Percentiles rank a stretch among this genome's conserved stretches.
Evolutionary conservation across 768 basidiomycete genomes (phyloP).

Genomic region (Infundibulicybe gibba): DNA sequence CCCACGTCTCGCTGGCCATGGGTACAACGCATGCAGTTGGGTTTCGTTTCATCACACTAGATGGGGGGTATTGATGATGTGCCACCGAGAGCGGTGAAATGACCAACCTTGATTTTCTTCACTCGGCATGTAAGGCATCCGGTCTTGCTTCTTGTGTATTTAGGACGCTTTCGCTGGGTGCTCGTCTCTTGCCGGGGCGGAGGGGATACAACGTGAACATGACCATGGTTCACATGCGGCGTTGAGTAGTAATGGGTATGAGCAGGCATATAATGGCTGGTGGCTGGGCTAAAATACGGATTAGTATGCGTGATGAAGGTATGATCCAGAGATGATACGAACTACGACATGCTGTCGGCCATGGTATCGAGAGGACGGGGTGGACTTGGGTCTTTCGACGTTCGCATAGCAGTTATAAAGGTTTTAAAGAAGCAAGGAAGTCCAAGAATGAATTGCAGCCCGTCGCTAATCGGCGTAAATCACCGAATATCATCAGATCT

Average conservation of each 20-base stretch:
- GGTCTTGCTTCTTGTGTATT: constrained; percentile 93
- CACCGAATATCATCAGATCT: constrained; percentile 63
- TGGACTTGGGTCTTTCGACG: constrained; percentile 30
- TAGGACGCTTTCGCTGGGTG: constrained; percentile 72
- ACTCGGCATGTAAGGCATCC: constrained; percentile 92
- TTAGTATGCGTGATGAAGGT: constrained; percentile 11
- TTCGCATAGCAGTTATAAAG: constrained; percentile 53
- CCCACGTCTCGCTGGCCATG: constrained; percentile 82
- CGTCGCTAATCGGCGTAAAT: constrained; percentile 47
- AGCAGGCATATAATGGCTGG: constrained; percentile 38
- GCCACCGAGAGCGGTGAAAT: constrained; percentile 1
- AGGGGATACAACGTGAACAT: constrained; percentile 45
- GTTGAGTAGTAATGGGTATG: constrained; percentile 35
- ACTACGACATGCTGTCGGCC: constrained; percentile 56
- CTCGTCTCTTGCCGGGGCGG: constrained; percentile 44
- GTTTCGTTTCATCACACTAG: constrained; percentile 90
- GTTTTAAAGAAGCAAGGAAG: constrained; percentile 30
- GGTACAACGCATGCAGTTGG: constrained; percentile 81
- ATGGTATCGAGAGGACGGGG: constrained; percentile 40
- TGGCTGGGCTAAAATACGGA: constrained; percentile 26
- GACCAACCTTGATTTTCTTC: constrained; percentile 86
- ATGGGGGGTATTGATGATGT: constrained; percentile 4
- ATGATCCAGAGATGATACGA: constrained; percentile 20
- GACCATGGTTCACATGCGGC: constrained; percentile 34
- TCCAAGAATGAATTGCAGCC: constrained; percentile 35